phyloP scores from a whole-genome alignment of 352 stramenopile genomes.

The Phytophthora cajani region DNA sequence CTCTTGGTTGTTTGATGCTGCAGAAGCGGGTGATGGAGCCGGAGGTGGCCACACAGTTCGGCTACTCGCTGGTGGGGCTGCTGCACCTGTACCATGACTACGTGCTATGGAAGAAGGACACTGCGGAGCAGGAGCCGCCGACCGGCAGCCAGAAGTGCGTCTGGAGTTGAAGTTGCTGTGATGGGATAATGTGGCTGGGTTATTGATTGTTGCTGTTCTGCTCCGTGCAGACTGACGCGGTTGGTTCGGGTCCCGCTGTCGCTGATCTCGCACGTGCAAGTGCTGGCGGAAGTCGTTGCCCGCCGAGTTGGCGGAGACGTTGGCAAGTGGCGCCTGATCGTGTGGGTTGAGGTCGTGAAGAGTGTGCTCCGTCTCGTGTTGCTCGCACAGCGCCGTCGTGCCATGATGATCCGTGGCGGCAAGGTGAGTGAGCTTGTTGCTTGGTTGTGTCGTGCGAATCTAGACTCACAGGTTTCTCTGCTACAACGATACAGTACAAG shows the following conservation, averaged over 20 bases:
- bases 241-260: slow-evolving; percentile 76
- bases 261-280: slow-evolving; percentile 81
- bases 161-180: neutral
- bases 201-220: neutral
- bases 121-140: slow-evolving; percentile 17
- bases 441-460: neutral
- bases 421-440: slow-evolving; percentile 38
- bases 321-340: slow-evolving; percentile 82
- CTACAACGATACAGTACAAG: slow-evolving; percentile 48
- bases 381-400: slow-evolving; percentile 62
- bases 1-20: slow-evolving; percentile 1
- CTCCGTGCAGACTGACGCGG: slow-evolving; percentile 43
- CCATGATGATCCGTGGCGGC: slow-evolving; percentile 63
- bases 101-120: slow-evolving; percentile 72
- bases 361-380: slow-evolving; percentile 70
- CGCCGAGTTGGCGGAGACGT: slow-evolving; percentile 72
- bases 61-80: slow-evolving; percentile 80
- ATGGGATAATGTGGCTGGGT: neutral
- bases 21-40: slow-evolving; percentile 66
- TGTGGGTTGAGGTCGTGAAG: slow-evolving; percentile 82
- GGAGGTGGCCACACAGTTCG: slow-evolving; percentile 74
- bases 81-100: slow-evolving; percentile 87
- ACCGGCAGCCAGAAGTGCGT: slow-evolving; percentile 37
- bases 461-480: slow-evolving; percentile 3
- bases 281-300: slow-evolving; percentile 80